Evolutionary conservation across 164 flowering plant genomes (phyloP).

Genomic region (Sextonia rubra): DNA sequence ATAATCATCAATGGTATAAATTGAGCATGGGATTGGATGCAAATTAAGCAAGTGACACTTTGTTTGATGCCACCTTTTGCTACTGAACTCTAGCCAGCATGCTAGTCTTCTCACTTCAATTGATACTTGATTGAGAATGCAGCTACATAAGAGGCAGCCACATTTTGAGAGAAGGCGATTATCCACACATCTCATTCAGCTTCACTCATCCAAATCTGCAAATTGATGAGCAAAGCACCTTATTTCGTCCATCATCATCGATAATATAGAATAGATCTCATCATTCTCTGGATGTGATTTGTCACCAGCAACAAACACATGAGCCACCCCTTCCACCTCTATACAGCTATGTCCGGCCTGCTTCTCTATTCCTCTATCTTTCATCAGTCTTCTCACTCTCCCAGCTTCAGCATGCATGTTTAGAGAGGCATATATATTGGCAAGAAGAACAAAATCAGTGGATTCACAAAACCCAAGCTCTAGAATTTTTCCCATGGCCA

Average conservation of each 20-base stretch:
- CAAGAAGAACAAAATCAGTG: background rate
- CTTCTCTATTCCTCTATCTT: slow-evolving; percentile 1
- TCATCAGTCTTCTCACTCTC: slow-evolving; percentile 1
- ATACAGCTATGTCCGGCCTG: background rate
- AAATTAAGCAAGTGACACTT: too few relatives aligned
- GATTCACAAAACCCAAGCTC: background rate
- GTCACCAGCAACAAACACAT: slow-evolving; percentile 3
- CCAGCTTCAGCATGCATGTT: background rate
- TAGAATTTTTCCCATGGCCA: background rate
- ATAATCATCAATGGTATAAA: too few relatives aligned
- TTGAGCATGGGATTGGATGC: too few relatives aligned
- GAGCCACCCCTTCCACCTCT: slow-evolving; percentile 2
- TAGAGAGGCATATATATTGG: background rate
- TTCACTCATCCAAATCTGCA: too few relatives aligned
- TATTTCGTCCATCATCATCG: background rate
- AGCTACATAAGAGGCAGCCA: too few relatives aligned
- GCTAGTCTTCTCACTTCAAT: too few relatives aligned
- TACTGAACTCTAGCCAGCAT: too few relatives aligned
- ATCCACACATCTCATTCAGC: too few relatives aligned
- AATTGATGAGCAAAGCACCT: too few relatives aligned
- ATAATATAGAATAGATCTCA: background rate
- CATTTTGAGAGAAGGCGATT: too few relatives aligned
- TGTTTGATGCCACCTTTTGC: too few relatives aligned
- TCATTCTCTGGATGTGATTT: slow-evolving; percentile 2
- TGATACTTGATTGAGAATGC: too few relatives aligned